Evolutionary conservation across 2,329 filamentous ascomycete species (phyloP).

Genomic region (Grosmannia serpens): DNA sequence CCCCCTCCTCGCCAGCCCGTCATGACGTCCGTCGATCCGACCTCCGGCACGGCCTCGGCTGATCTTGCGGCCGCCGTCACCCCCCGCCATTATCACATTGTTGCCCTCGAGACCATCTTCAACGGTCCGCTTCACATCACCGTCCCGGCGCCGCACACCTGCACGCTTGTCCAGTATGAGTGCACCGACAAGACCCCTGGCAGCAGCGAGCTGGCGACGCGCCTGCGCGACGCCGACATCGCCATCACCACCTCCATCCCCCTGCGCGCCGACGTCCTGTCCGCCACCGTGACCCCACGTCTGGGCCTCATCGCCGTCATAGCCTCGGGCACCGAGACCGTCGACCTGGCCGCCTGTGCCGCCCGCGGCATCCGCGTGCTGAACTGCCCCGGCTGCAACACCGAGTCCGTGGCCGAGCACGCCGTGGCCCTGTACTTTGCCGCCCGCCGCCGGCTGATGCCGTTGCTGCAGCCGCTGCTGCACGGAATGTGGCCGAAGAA

Average conservation of each 20-base stretch:
- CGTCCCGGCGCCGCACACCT: conserved; percentile 17
- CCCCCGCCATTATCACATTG: conserved; percentile 16
- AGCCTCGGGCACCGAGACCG: conserved; percentile 18
- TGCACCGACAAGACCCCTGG: conserved; percentile 14
- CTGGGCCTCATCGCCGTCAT: conserved; percentile 17
- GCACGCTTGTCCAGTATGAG: conserved; percentile 16
- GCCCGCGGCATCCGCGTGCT: conserved; percentile 16
- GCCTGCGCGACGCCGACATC: conserved; percentile 23
- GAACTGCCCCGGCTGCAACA: conserved; percentile 17
- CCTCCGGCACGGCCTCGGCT: not conserved
- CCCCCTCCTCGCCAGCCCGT: not conserved
- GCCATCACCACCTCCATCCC: conserved; percentile 21
- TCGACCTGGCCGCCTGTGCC: conserved; percentile 14
- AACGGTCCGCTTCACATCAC: conserved; percentile 15
- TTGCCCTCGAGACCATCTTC: conserved; percentile 21
- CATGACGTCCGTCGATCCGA: not conserved
- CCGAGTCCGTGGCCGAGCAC: conserved; percentile 18
- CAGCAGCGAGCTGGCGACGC: conserved; percentile 10
- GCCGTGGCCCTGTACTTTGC: conserved; percentile 17
- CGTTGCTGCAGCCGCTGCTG: conserved; percentile 16
- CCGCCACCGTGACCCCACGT: conserved; percentile 15
- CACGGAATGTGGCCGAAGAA: conserved; percentile 12
- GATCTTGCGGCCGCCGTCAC: not conserved
- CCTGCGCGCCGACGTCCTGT: conserved; percentile 15
- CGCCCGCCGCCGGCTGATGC: conserved; percentile 21